Conservation (phyloP, 2,329 filamentous ascomycete genomes). For the Hansfordia pulvinata region DNA sequence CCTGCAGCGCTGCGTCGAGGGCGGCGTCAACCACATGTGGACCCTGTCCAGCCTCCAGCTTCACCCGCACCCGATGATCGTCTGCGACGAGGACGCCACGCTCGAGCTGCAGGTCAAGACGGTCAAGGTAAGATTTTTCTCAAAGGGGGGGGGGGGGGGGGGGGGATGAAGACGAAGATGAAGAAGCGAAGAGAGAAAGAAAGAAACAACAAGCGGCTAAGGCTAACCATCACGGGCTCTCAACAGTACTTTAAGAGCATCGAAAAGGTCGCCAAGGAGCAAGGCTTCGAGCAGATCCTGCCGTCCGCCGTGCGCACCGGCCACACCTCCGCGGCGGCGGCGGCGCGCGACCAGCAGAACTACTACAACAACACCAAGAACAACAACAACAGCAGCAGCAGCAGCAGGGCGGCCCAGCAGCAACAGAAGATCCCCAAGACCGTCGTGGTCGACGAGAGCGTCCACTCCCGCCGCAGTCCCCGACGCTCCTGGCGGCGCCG, state of each 20-base stretch:
- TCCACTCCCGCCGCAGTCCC: slow-evolving; percentile 19
- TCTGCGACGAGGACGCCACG: slow-evolving; percentile 71
- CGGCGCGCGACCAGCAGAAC: neutral
- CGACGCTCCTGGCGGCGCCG: slow-evolving; percentile 34
- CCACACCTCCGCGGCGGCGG: slow-evolving; percentile 18
- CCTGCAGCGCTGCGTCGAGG: slow-evolving; percentile 68
- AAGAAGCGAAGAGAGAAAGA: no score
- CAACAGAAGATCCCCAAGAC: slow-evolving; percentile 18
- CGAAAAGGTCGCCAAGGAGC: slow-evolving; percentile 44
- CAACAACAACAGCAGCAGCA: no score
- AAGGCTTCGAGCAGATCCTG: slow-evolving; percentile 44
- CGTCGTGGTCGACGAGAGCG: slow-evolving; percentile 28
- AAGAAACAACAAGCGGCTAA: neutral
- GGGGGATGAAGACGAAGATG: no score
- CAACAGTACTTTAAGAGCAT: slow-evolving; percentile 59
- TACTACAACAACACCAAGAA: no score
- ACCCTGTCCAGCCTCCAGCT: slow-evolving; percentile 70
- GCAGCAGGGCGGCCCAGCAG: no score
- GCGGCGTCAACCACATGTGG: slow-evolving; percentile 83
- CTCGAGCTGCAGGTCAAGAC: slow-evolving; percentile 63
- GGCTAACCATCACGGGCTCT: slow-evolving; percentile 1
- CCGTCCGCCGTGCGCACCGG: slow-evolving; percentile 42
- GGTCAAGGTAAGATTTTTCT: slow-evolving; percentile 44
- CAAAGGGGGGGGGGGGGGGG: no score
- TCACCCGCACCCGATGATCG: slow-evolving; percentile 69